Evolutionary conservation across 768 basidiomycete genomes (phyloP).

Genomic region (Termitomyces sp.): DNA sequence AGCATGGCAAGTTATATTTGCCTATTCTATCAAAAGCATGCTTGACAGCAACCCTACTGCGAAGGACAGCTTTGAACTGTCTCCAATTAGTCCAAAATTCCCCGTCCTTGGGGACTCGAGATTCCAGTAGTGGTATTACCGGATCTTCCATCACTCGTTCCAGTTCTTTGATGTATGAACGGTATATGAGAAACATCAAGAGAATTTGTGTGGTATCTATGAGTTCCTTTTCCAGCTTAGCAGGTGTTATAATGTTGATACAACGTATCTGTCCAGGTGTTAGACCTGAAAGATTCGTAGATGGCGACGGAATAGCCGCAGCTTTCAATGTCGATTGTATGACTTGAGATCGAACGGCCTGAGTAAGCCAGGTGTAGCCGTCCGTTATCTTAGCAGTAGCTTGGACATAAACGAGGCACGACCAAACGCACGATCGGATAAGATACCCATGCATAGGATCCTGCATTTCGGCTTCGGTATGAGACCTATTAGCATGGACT

Average conservation of each 20-base stretch:
- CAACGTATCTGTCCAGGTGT: neutral
- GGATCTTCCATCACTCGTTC: conserved; percentile 2
- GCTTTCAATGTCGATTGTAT: conserved; percentile 2
- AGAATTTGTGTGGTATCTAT: neutral
- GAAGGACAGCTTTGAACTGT: neutral
- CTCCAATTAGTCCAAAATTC: neutral
- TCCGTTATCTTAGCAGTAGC: neutral
- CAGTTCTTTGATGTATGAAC: conserved; percentile 2
- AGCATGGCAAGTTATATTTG: conserved; percentile 1
- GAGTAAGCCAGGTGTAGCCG: conserved; percentile 7
- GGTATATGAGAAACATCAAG: conserved; percentile 1
- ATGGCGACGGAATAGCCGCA: neutral
- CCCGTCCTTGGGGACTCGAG: neutral
- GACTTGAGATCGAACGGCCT: conserved; percentile 3
- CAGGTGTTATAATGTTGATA: neutral
- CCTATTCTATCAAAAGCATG: conserved; percentile 1
- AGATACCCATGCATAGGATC: neutral
- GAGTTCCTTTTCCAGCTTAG: neutral
- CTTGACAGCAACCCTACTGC: neutral
- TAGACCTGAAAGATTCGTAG: neutral
- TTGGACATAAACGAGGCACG: neutral
- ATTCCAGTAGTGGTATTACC: neutral
- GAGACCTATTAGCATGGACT: neutral
- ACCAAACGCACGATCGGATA: neutral
- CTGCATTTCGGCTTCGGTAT: neutral